Base-by-base conservation (phyloP, 805 yeast genomes). In the Zygosaccharomyces bailii region DNA sequence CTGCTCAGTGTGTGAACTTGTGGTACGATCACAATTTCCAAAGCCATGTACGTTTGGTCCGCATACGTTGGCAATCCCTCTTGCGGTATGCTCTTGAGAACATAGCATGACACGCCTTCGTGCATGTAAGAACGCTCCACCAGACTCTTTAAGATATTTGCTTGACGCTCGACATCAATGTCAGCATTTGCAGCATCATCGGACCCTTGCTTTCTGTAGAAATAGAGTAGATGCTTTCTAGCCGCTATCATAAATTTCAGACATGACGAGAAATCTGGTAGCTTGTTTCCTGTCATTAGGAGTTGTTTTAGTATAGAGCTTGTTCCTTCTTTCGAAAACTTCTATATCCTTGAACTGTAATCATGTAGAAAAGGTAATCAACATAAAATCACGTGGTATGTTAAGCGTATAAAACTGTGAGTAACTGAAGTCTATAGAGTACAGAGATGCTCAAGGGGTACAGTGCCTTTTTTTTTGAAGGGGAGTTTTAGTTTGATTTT, bases 231-330 rank as follows among this genome's bases (percentile, higher is more conserved):
- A 34, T 52, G 56, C 31, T 47, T 55, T 16, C 39, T 31, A 1
- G 55, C 52, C 19, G 37, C 38, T 7, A 57, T 25, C 37, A 55
- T 49, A 36, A 50, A 57, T 20, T 42, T 51, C 11, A 59, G 45
- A 21, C 54, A 45, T 34, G 53, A 50, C 14, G 50, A 42, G 17
- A 57, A 54, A 36, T 50, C 55, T 4, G 55, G 56, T 31, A 54
- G 45, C 29, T 39, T 42, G 9, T 32, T 36, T 1, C 27, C 42
- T 14, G 38, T n/a, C 51, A 48, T 47, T 9, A 7, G 20, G 24
- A 32, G 32, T 11, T 9, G n/a, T 13, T 19, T 1, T 5, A 10
- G 16, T 13, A 19, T 6, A 24, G 18, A 23, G 9, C 16, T 18
- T 1, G 2, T 25, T 25, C 2, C 17, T 31, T 1, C 13, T 19